These are phyloP conservation scores for Boletellus ananas DNA, from an alignment of 768 basidiomycete species.

Conservation along the genomic window DNA sequence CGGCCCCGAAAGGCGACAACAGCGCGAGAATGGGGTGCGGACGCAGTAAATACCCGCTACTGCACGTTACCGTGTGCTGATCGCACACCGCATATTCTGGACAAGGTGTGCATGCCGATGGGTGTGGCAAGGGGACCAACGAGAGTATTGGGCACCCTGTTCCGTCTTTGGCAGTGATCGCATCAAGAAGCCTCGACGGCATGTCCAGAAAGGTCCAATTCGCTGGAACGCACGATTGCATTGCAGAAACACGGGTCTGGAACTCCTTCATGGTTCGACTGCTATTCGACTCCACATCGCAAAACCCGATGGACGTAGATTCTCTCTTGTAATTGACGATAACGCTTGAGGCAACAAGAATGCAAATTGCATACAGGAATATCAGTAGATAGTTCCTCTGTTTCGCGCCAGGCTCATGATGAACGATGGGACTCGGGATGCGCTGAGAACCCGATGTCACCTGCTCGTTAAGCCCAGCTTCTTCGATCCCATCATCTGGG, in stretches of 20 bases:
- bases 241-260: conserved; percentile 41
- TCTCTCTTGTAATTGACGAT: conserved; percentile 57
- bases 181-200: conserved; percentile 24
- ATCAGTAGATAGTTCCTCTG: conserved; percentile 35
- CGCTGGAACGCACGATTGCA: conserved; percentile 54
- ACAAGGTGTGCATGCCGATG: conserved; percentile 68
- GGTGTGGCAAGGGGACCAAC: conserved; percentile 51
- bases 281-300: conserved; percentile 58
- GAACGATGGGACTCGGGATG: conserved; percentile 34
- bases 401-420: conserved; percentile 12
- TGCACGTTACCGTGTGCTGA: conserved; percentile 56
- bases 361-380: conserved; percentile 39
- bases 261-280: conserved; percentile 53
- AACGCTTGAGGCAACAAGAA: conserved; percentile 33
- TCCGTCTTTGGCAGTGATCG: conserved; percentile 28
- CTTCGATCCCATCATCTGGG: conserved; percentile 19
- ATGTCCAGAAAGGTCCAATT: conserved; percentile 47
- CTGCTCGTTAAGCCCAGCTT: conserved; percentile 19
- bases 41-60: conserved; percentile 61
- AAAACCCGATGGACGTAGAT: conserved; percentile 73
- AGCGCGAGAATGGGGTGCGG: conserved; percentile 55
- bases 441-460: conserved; percentile 36
- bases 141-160: conserved; percentile 52
- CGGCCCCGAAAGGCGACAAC: conserved; percentile 39
- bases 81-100: conserved; percentile 66